phyloP scores from a whole-genome alignment of 306 rosid genomes.

The Vicia faba region DNA sequence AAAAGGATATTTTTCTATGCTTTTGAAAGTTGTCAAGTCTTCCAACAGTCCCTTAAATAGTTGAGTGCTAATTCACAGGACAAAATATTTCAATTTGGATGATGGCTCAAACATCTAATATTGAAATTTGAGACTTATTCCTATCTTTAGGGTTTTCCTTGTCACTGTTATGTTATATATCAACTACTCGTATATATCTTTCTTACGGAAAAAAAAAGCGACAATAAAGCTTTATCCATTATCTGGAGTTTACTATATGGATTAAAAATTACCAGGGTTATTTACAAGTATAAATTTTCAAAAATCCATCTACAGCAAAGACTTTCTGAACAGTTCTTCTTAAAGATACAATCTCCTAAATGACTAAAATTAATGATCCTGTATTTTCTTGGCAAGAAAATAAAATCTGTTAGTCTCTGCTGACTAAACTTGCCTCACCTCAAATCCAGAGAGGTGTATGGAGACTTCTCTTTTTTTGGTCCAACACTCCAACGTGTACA shows the following conservation, averaged over 20 bases:
- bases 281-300: not conserved
- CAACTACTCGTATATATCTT: constrained; percentile 22
- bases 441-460: not conserved
- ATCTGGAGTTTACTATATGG: not conserved
- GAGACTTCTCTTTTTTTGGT: constrained; percentile 5
- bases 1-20: not conserved
- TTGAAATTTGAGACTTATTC: constrained; percentile 1
- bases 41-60: not conserved
- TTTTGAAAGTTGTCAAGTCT: constrained; percentile 13
- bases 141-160: constrained; percentile 6
- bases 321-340: constrained; percentile 2
- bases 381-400: constrained; percentile 13
- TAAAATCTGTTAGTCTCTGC: not conserved
- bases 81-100: constrained; percentile 9
- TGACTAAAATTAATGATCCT: constrained; percentile 3
- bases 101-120: too few species aligned
- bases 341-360: constrained; percentile 15
- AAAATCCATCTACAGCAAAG: constrained; percentile 11
- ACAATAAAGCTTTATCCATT: constrained; percentile 13
- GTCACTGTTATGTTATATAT: constrained; percentile 11
- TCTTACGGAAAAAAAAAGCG: not conserved
- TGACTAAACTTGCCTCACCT: constrained; percentile 5
- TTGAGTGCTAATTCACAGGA: constrained; percentile 27
- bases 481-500: constrained; percentile 3
- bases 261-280: constrained; percentile 1